Percentiles rank a stretch among this genome's conserved stretches.
Evolutionary conservation across 192 early-diverging fungal genomes (phyloP).

Genomic region (Geosiphon pyriformis): DNA sequence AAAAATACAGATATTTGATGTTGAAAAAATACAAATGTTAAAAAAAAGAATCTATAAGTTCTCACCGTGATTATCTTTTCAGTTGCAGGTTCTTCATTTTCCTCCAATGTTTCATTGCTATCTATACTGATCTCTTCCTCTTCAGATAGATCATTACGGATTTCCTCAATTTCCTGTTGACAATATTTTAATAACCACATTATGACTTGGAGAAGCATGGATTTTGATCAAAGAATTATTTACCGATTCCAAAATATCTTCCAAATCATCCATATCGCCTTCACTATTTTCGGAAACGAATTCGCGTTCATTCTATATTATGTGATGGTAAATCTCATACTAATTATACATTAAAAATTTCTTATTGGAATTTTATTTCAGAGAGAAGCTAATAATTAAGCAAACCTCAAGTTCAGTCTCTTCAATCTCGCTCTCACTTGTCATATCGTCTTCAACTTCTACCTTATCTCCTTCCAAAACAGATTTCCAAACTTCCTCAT

Average conservation of each 20-base stretch:
- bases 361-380: constrained; percentile 23
- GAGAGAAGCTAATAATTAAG: constrained; percentile 29
- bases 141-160: constrained; percentile 30
- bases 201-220: not conserved
- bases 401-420: constrained; percentile 50
- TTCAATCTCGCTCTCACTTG: constrained; percentile 66
- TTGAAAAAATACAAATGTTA: not conserved
- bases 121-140: constrained; percentile 37
- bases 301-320: constrained; percentile 43
- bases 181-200: not conserved
- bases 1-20: not conserved
- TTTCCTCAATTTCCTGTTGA: not conserved
- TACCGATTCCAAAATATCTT: constrained; percentile 46
- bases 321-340: constrained; percentile 40
- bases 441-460: constrained; percentile 63
- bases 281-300: constrained; percentile 59
- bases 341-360: constrained; percentile 30
- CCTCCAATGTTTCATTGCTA: constrained; percentile 30
- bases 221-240: constrained; percentile 16
- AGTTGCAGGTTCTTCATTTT: constrained; percentile 28
- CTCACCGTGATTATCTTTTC: not conserved
- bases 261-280: constrained; percentile 59
- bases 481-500: constrained; percentile 82
- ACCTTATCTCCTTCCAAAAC: constrained; percentile 75
- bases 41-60: not conserved